Conservation (phyloP, 495 filamentous ascomycete species). For the Friedmanniomyces endolithicus region DNA sequence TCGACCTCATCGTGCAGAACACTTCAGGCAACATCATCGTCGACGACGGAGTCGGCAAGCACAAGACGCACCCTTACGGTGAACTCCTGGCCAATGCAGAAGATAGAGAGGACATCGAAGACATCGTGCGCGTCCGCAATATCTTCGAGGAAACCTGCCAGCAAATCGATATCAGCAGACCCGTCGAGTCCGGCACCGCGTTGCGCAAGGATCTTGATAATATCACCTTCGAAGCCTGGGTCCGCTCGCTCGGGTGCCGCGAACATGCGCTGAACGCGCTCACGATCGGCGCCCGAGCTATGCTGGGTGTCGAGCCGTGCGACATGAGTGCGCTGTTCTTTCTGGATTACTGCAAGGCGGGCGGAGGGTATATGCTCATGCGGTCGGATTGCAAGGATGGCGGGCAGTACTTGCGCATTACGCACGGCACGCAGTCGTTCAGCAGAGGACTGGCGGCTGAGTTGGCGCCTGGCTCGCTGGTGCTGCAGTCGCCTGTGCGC, state of each 20-base stretch:
- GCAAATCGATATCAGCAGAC: slow-evolving; percentile 10
- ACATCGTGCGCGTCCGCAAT: slow-evolving; percentile 9
- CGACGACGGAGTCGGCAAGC: slow-evolving; percentile 7
- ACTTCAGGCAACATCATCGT: slow-evolving; percentile 25
- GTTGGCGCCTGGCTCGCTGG: slow-evolving; percentile 8
- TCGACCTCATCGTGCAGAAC: slow-evolving; percentile 37
- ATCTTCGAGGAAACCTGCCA: slow-evolving; percentile 14
- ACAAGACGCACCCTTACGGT: slow-evolving; percentile 12
- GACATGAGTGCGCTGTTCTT: slow-evolving; percentile 38
- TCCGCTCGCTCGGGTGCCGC: slow-evolving; percentile 10
- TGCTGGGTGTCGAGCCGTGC: slow-evolving; percentile 34
- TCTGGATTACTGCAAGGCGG: slow-evolving; percentile 38
- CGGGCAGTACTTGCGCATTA: slow-evolving; percentile 34
- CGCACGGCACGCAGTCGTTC: slow-evolving; percentile 17
- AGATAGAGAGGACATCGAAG: slow-evolving; percentile 4
- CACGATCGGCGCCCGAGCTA: slow-evolving; percentile 32
- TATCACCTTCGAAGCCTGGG: slow-evolving; percentile 12
- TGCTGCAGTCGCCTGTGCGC: slow-evolving; percentile 11
- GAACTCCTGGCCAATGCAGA: slow-evolving; percentile 4
- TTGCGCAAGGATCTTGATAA: slow-evolving; percentile 9
- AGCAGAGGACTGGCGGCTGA: slow-evolving; percentile 14
- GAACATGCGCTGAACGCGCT: slow-evolving; percentile 22
- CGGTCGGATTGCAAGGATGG: slow-evolving; percentile 34
- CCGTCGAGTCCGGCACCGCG: slow-evolving; percentile 1
- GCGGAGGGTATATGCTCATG: slow-evolving; percentile 34